Conservation (phyloP, 805 yeast species). For the Sungouiozyma intestinalis region DNA sequence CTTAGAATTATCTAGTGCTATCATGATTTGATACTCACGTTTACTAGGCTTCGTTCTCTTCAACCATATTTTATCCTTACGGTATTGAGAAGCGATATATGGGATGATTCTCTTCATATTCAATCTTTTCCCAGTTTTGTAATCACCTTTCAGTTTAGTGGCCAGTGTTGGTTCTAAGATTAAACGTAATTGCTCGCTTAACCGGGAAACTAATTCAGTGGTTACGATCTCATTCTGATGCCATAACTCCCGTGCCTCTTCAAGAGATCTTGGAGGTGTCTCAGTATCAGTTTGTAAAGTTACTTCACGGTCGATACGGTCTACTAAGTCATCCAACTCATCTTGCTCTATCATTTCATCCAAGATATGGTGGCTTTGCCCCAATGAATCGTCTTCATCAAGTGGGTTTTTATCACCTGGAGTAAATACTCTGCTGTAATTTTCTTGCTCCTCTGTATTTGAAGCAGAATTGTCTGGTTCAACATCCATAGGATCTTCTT, state of each 20-base stretch:
- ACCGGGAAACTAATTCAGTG: slow-evolving; percentile 72
- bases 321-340: slow-evolving; percentile 25
- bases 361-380: slow-evolving; percentile 4
- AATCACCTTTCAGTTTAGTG: slow-evolving; percentile 92
- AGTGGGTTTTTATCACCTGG: slow-evolving; percentile 40
- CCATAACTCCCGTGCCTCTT: slow-evolving; percentile 75
- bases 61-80: slow-evolving; percentile 97
- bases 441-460: slow-evolving; percentile 26
- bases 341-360: slow-evolving; percentile 20
- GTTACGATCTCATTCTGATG: slow-evolving; percentile 73
- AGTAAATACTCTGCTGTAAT: slow-evolving; percentile 40
- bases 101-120: slow-evolving; percentile 97
- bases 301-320: slow-evolving; percentile 27
- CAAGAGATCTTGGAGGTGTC: slow-evolving; percentile 41
- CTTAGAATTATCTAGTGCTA: slow-evolving; percentile 93
- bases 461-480: slow-evolving; percentile 18
- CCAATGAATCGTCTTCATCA: slow-evolving; percentile 5
- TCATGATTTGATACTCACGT: slow-evolving; percentile 94
- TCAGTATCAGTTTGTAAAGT: slow-evolving; percentile 18
- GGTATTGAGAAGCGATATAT: slow-evolving; percentile 92
- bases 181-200: slow-evolving; percentile 86
- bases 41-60: slow-evolving; percentile 95
- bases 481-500: slow-evolving; percentile 14
- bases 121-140: slow-evolving; percentile 91
- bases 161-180: slow-evolving; percentile 93